Conservation (phyloP, 768 basidiomycete species). For the Psilocybe cyanescens region DNA sequence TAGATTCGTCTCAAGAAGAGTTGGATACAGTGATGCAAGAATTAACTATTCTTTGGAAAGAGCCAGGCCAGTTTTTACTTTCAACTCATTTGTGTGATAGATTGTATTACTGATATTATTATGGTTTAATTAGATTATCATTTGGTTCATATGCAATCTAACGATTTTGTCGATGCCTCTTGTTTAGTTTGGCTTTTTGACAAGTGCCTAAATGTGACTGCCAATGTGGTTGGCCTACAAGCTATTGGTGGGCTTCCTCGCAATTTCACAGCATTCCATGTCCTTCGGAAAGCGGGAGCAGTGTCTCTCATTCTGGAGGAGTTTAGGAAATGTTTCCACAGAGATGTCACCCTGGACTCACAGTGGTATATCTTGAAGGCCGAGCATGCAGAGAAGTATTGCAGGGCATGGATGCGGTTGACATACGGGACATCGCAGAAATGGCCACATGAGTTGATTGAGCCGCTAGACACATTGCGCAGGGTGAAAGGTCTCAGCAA, state of each 20-base stretch:
- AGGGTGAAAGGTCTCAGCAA: slow-evolving; percentile 26
- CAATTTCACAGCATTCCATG: slow-evolving; percentile 35
- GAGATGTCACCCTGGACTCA: slow-evolving; percentile 34
- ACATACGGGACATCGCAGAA: slow-evolving; percentile 34
- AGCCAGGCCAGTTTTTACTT: neutral
- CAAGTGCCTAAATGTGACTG: slow-evolving; percentile 30
- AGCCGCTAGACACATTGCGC: slow-evolving; percentile 35
- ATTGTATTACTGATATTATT: neutral
- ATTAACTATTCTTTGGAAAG: too few relatives aligned
- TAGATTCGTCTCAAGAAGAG: too few relatives aligned
- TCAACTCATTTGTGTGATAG: neutral
- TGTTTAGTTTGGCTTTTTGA: slow-evolving; percentile 39
- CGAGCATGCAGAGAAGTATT: slow-evolving; percentile 35
- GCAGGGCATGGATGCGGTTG: slow-evolving; percentile 42
- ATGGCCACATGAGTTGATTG: slow-evolving; percentile 37
- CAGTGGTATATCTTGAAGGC: slow-evolving; percentile 39
- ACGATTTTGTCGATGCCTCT: slow-evolving; percentile 37
- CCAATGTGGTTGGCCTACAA: slow-evolving; percentile 31
- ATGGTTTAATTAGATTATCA: neutral
- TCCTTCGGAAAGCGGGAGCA: slow-evolving; percentile 37
- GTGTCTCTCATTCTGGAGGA: slow-evolving; percentile 31
- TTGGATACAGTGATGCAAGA: too few relatives aligned
- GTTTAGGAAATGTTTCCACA: slow-evolving; percentile 39
- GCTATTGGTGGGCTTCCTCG: slow-evolving; percentile 41
- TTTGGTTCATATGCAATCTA: neutral